phyloP scores from a whole-genome alignment of 163 green algal species.

The Scenedesmus sp. region DNA sequence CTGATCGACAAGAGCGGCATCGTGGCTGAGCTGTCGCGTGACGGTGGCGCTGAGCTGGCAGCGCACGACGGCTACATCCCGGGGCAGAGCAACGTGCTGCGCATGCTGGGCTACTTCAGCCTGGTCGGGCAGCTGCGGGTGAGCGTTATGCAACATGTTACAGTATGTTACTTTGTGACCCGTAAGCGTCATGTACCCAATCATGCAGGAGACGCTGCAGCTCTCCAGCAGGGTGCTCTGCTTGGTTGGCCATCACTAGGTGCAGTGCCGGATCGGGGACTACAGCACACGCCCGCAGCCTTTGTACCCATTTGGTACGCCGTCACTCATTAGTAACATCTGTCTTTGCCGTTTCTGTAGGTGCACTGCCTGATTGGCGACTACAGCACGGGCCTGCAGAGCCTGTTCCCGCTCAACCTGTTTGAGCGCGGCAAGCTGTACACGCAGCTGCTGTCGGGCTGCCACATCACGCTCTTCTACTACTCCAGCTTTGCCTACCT shows the following conservation, averaged over 20 bases:
- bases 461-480: conserved; percentile 96
- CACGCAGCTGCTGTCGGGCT: conserved; percentile 76
- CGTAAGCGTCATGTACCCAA: no score
- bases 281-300: no score
- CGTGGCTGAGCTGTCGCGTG: conserved; percentile 73
- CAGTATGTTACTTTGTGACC: no score
- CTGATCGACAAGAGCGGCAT: conserved; percentile 93
- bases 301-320: not conserved
- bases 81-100: conserved; percentile 94
- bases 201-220: not conserved
- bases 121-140: conserved; percentile 91
- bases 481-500: conserved; percentile 96
- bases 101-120: conserved; percentile 97
- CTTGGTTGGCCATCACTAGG: not conserved
- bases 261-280: no score
- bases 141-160: not conserved
- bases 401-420: conserved; percentile 80
- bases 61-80: conserved; percentile 84
- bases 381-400: conserved; percentile 83
- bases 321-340: not conserved
- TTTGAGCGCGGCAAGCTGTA: conserved; percentile 65
- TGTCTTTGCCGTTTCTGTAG: not conserved
- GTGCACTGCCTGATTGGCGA: conserved; percentile 95
- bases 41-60: conserved; percentile 64
- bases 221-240: not conserved